A percentile compares a stretch with the other conserved stretches of the same genome.
Evolutionary conservation across 2,329 filamentous ascomycete species (phyloP).

Genomic region (Paramyrothecium roridum): DNA sequence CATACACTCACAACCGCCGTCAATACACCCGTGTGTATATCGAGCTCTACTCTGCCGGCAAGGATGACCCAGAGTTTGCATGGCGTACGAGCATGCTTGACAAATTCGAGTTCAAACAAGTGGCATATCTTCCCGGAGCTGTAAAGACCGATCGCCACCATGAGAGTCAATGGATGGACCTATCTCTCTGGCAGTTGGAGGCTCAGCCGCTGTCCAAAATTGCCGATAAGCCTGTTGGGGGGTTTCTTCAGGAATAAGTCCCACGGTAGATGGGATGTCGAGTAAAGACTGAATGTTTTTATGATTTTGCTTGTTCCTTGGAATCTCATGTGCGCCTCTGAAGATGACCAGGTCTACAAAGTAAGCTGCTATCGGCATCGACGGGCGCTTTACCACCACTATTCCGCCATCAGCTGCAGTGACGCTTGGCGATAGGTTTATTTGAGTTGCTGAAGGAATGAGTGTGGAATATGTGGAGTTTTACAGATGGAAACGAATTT

Average conservation of each 20-base stretch:
- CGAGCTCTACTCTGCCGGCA: conserved; percentile 17
- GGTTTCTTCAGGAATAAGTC: background rate
- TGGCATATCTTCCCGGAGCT: conserved; percentile 17
- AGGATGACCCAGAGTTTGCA: conserved; percentile 4
- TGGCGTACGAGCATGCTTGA: conserved; percentile 19
- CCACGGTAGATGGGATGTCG: background rate
- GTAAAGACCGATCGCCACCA: conserved; percentile 12
- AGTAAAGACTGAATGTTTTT: too few relatives aligned
- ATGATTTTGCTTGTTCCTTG: too few relatives aligned
- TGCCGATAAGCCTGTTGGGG: conserved; percentile 3
- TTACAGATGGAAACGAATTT: too few relatives aligned
- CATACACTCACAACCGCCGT: conserved; percentile 23
- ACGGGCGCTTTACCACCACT: too few relatives aligned
- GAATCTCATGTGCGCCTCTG: too few relatives aligned
- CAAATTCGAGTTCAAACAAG: conserved; percentile 25
- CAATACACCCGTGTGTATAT: conserved; percentile 28
- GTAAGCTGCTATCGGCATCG: too few relatives aligned
- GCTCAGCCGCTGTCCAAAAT: conserved; percentile 12
- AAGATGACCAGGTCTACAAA: too few relatives aligned
- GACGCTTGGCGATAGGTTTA: too few relatives aligned
- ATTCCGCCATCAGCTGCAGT: too few relatives aligned
- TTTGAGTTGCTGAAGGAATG: too few relatives aligned
- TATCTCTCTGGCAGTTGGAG: conserved; percentile 24
- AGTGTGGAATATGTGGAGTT: too few relatives aligned
- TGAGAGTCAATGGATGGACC: conserved; percentile 23